Evolutionary conservation across 75 land plant species (phyloP).

Genomic region (Selaginella moellendorffii): DNA sequence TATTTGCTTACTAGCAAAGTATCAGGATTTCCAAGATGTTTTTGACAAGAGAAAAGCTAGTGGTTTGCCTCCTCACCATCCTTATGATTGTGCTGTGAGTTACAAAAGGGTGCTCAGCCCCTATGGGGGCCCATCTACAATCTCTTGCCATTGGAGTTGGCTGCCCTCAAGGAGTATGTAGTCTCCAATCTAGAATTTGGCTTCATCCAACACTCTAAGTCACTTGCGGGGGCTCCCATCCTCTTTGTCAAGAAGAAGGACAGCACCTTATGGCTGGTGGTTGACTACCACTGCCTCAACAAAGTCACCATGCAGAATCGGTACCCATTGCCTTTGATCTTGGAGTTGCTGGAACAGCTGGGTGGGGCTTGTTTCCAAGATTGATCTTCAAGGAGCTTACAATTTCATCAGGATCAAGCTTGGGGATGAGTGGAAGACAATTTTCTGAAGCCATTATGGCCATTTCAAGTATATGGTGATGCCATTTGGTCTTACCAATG

Average conservation of each 20-base stretch:
- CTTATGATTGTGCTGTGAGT: conserved; percentile 1
- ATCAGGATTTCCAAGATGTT: neutral
- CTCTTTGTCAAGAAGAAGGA: conserved; percentile 1
- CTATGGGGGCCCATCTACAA: conserved; percentile 8
- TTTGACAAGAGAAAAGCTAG: neutral
- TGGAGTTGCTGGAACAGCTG: neutral
- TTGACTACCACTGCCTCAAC: conserved; percentile 2
- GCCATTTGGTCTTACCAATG: conserved; percentile 6
- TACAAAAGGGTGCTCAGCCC: neutral
- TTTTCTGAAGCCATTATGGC: neutral
- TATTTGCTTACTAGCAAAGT: no score
- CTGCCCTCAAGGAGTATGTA: neutral
- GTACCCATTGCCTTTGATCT: neutral
- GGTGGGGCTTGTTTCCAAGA: neutral
- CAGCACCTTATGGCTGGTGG: neutral
- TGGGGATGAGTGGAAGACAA: conserved; percentile 1
- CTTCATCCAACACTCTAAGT: neutral
- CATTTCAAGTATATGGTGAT: neutral
- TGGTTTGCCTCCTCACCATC: neutral
- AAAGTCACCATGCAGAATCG: conserved; percentile 4
- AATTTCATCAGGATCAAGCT: neutral
- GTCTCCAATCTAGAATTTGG: neutral
- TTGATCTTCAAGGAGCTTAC: neutral
- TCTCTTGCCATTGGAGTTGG: neutral
- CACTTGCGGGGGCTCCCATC: neutral